Base-by-base conservation (phyloP, 2,329 filamentous ascomycete genomes). In the Ceratocystis ficicola region DNA sequence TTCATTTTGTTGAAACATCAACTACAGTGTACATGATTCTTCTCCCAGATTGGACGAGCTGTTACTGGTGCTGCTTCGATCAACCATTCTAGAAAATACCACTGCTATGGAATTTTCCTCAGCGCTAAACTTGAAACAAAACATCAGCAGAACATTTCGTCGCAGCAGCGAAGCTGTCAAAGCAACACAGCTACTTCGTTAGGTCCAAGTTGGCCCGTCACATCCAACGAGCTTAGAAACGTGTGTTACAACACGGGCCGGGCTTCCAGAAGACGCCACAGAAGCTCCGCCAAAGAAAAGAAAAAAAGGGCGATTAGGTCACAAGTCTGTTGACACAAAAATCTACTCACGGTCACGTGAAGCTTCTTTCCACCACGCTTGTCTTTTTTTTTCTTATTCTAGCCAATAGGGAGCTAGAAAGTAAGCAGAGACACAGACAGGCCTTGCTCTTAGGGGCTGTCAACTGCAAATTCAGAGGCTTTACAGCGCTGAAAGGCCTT, bases 321-420 rank as follows among this genome's bases (percentile, higher is more conserved):
- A 17, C 25, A 50, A 57, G 50, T 57, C 8, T 30, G 5, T n/a
- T 44, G 44, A 48, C 44, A 63, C 17, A n/a, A n/a, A 10, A n/a
- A 52, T 17, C 2, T 50, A 7, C 41, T 8, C 28, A 46, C 15
- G 15, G 17, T 36, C 44, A 44, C 44, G 28, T 20, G 44, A 63
- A 36, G 32, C 32, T 36, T 36, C 32, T 36, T 36, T 36, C 32
- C 32, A 36, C 32, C 12, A 36, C 32, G 3, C 32, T 10, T 36
- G 32, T 8, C 32, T 36, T 36, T 36, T 36, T 12, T 8, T 7
- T 36, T 36, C 32, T 12, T 36, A 36, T 10, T 6, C 28, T 8
- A 46, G 65, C 65, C 65, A 67, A 67, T 67, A n/a, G 65, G 55
- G 32, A 28, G n/a, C 30, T n/a, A 46, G 62, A n/a, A 67, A 67